These are phyloP conservation scores for Iberis pinnata DNA, from an alignment of 345 rosid genomes.

Conservation along the genomic window DNA sequence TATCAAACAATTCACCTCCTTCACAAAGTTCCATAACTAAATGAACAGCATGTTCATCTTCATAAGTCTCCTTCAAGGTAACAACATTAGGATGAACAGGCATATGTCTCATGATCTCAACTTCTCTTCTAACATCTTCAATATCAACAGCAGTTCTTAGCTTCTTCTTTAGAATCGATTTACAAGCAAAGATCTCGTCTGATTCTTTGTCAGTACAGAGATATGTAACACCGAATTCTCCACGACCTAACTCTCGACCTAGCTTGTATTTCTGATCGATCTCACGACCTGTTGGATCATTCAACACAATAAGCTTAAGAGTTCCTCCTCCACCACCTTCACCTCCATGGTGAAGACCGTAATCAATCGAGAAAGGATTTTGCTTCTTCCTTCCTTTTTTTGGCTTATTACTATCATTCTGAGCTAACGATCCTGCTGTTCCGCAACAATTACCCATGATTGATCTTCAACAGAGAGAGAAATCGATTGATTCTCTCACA, in stretches of 20 bases:
- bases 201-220: conserved; percentile 63
- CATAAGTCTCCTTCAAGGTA: conserved; percentile 68
- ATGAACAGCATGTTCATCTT: conserved; percentile 86
- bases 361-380: conserved; percentile 66
- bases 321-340: neutral
- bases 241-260: conserved; percentile 95
- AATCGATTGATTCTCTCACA: neutral
- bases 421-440: conserved; percentile 33
- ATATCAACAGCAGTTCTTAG: neutral
- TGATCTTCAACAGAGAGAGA: neutral
- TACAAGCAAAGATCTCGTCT: conserved; percentile 65
- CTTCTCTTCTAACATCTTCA: conserved; percentile 86
- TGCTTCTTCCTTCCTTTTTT: conserved; percentile 45
- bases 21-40: conserved; percentile 96
- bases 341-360: conserved; percentile 35
- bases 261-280: conserved; percentile 59
- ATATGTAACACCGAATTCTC: conserved; percentile 90
- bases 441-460: conserved; percentile 91
- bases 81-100: conserved; percentile 75
- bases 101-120: conserved; percentile 89
- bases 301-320: conserved; percentile 52
- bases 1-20: conserved; percentile 93
- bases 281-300: conserved; percentile 67
- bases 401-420: conserved; percentile 29
- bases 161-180: conserved; percentile 57